Conservation (phyloP, 805 yeast species). For the Wickerhamomyces xylosicus region DNA sequence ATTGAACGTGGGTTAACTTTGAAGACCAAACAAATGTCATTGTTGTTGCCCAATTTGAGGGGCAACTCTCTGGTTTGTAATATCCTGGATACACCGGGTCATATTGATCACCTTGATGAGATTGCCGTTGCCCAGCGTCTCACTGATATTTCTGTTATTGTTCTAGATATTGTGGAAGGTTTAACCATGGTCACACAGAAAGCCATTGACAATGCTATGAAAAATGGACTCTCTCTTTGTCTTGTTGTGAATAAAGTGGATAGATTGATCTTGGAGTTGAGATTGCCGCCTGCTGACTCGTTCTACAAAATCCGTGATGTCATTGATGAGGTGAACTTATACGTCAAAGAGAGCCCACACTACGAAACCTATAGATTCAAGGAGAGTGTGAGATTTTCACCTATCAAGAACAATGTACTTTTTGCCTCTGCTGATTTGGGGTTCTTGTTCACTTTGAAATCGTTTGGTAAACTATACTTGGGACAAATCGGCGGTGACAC, state of each 20-base stretch:
- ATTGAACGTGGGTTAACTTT: conserved; percentile 60
- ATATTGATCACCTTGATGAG: conserved; percentile 75
- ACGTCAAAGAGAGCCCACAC: conserved; percentile 23
- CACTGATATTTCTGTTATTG: conserved; percentile 56
- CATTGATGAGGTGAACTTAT: conserved; percentile 55
- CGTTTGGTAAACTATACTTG: conserved; percentile 46
- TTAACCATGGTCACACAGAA: conserved; percentile 45
- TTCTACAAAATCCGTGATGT: conserved; percentile 54
- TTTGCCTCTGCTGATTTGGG: conserved; percentile 63
- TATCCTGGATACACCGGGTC: conserved; percentile 87
- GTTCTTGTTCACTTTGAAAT: conserved; percentile 54
- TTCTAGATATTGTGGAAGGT: conserved; percentile 85
- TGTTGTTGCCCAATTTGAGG: conserved; percentile 42
- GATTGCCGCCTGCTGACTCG: conserved; percentile 65
- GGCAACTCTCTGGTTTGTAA: conserved; percentile 51
- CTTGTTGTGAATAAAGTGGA: conserved; percentile 77
- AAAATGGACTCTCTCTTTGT: conserved; percentile 38
- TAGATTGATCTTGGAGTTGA: conserved; percentile 69
- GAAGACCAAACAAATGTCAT: conserved; percentile 49
- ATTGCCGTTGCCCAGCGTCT: conserved; percentile 43
- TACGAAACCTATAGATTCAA: too few species aligned
- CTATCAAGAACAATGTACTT: conserved; percentile 53
- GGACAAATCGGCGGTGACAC: conserved; percentile 22
- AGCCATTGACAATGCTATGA: conserved; percentile 41
- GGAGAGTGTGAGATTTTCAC: conserved; percentile 29